A percentile compares a stretch with the other conserved stretches of the same genome.
Conservation (phyloP, 176 grass and related monocot genomes). For the Carex parvula region DNA sequence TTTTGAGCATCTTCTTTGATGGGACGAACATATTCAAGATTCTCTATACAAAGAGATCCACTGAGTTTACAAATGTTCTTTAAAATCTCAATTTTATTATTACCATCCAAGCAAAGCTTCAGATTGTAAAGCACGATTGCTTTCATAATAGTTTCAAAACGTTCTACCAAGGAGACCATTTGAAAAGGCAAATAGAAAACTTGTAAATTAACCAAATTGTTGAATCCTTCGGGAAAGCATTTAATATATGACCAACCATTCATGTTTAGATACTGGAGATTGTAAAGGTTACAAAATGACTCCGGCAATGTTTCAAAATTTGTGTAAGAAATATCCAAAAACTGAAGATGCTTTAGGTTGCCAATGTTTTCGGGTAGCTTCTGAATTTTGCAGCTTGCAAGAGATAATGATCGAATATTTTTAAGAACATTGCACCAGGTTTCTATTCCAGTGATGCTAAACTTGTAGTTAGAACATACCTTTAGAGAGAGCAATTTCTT, state of each 20-base stretch:
- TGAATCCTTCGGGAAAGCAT: no score
- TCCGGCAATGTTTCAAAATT: slow-evolving; percentile 17
- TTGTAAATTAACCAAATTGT: no score
- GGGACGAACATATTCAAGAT: slow-evolving; percentile 6
- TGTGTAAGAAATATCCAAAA: slow-evolving; percentile 16
- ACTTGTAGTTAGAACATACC: not conserved
- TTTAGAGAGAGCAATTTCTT: not conserved
- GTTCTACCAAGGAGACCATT: no score
- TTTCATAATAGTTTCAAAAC: no score
- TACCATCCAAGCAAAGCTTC: not conserved
- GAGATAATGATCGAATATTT: slow-evolving; percentile 5
- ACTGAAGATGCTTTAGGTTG: slow-evolving; percentile 9
- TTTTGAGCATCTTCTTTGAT: not conserved
- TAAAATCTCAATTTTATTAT: not conserved
- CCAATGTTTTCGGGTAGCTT: slow-evolving; percentile 8
- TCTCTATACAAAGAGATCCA: not conserved
- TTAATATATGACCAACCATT: no score
- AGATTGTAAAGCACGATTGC: not conserved
- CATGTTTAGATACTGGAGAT: not conserved
- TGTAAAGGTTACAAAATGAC: slow-evolving; percentile 10
- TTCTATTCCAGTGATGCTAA: not conserved
- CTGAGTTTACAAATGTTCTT: not conserved
- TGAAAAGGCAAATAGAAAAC: no score
- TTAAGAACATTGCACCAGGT: not conserved
- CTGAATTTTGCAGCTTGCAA: not conserved